phyloP scores from a whole-genome alignment of 257 asterid species.

The Solanum raphanifolium region DNA sequence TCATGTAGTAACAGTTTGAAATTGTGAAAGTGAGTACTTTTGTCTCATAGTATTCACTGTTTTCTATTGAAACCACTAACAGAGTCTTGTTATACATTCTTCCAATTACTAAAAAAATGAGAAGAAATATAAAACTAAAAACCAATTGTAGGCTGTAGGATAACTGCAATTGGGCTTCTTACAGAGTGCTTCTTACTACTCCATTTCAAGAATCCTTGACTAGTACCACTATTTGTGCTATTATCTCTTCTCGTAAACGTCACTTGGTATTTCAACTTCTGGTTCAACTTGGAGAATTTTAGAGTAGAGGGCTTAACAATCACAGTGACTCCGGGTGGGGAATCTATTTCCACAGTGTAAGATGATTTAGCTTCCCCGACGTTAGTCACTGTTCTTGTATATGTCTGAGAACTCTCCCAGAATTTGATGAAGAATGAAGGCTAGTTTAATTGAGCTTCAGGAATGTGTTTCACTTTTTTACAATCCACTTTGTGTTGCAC shows the following conservation, averaged over 20 bases:
- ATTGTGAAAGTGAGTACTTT: not conserved
- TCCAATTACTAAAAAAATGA: not conserved
- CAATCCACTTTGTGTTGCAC: conserved; percentile 13
- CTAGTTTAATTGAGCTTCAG: conserved; percentile 14
- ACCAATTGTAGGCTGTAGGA: not conserved
- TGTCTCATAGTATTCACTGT: not conserved
- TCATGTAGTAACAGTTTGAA: not conserved
- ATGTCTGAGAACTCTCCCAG: conserved; percentile 5
- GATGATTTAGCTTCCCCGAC: conserved; percentile 19
- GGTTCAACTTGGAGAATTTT: conserved; percentile 6
- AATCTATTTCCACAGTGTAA: conserved; percentile 10
- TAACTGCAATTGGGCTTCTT: conserved; percentile 22
- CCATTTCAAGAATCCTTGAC: conserved; percentile 35
- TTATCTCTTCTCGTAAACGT: not conserved
- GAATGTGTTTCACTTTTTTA: conserved; percentile 1
- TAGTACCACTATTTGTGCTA: not conserved
- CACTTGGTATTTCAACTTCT: conserved; percentile 18
- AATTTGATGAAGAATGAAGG: conserved; percentile 8
- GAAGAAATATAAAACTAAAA: not conserved
- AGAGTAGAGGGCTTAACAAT: conserved; percentile 14
- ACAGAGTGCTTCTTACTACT: conserved; percentile 16
- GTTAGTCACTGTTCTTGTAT: conserved; percentile 25
- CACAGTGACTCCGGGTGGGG: conserved; percentile 18
- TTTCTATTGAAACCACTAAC: not conserved
- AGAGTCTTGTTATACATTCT: not conserved